Percentiles rank a stretch among this genome's conserved stretches.
Conservation (phyloP, 2,329 filamentous ascomycete genomes). For the Paraphoma chrysanthemicola region DNA sequence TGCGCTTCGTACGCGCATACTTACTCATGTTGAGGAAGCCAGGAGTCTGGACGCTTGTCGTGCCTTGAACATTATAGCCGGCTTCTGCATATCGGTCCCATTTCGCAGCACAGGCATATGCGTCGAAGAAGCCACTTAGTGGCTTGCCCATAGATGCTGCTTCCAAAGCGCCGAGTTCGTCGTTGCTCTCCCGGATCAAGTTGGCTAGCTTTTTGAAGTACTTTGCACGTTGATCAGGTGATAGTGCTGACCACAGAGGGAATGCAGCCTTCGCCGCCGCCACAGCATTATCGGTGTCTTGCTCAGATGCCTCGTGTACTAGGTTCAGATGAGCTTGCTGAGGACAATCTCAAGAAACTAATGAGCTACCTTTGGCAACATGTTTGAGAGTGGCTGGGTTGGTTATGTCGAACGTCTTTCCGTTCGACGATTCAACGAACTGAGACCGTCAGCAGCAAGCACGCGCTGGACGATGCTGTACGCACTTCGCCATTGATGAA, state of each 20-base stretch:
- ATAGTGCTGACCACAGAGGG: conserved; percentile 72
- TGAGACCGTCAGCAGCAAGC: conserved; percentile 13
- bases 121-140: conserved; percentile 77
- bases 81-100: conserved; percentile 79
- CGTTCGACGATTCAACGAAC: conserved; percentile 41
- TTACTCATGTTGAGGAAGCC: conserved; percentile 62
- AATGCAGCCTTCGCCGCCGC: conserved; percentile 72
- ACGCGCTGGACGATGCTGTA: not conserved
- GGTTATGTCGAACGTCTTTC: conserved; percentile 67
- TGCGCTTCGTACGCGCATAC: no score
- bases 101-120: conserved; percentile 78
- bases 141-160: conserved; percentile 88
- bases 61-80: conserved; percentile 79
- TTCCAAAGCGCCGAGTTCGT: conserved; percentile 80
- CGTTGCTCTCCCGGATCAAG: conserved; percentile 80
- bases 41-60: conserved; percentile 65
- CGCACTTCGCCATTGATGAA: conserved; percentile 46
- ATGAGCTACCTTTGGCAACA: conserved; percentile 71
- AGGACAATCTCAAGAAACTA: not conserved
- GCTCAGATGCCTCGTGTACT: conserved; percentile 41
- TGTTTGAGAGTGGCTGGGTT: conserved; percentile 85
- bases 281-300: conserved; percentile 72
- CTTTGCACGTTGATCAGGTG: conserved; percentile 31
- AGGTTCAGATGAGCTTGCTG: conserved; percentile 10
- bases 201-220: conserved; percentile 68